Evolutionary conservation across 768 basidiomycete species (phyloP), one percentile per base, ranked within the genome.

Genomic region (Leucosporidium scottii): DNA sequence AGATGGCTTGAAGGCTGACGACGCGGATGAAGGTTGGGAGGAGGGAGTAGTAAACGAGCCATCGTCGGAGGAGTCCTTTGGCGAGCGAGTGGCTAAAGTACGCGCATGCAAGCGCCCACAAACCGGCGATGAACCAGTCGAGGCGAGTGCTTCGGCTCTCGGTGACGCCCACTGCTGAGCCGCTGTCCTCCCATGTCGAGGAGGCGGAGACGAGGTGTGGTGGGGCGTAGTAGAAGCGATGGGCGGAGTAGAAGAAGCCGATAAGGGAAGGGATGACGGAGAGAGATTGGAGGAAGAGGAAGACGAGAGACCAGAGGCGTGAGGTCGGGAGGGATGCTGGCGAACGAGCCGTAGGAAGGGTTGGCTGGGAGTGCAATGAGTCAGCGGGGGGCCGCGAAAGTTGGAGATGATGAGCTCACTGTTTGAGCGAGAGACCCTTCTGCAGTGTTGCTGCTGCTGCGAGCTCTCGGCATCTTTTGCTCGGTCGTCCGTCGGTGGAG

Each of bases 1-100:
- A 97, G 67, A 98, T 93, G 23, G 90, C 90, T 76, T 97, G 94
- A 0, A 98, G 82, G 0, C 91, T 93, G 64, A 97, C 83, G 6
- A 97, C 85, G 21, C 94, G 88, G 74, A 96, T 89, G 69, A 97
- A 84, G 2, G 93, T 91, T 6, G 93, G 84, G 31, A 90, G 81
- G 0, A 91, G 87, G 0, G 90, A 84, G 77, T 98, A 98, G 79
- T 96, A 94, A 0, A 89, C 82, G 27, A 87, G 83, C 94, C 94
- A 98, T 57, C 94, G 86, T 36, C 85, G 85, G 30, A 93, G 83
- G 0, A 98, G 85, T 17, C 94, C 93, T 0, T 92, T 89, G 0
- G 93, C 90, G 20, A 98, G 82, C 53, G 82, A 80, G 70, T 93
- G 86, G 70, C 91, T 94, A 78, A 94, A 93, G 76, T 89, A 87